Conservation (phyloP, 2,329 filamentous ascomycete species). For the Fusarium avenaceum region DNA sequence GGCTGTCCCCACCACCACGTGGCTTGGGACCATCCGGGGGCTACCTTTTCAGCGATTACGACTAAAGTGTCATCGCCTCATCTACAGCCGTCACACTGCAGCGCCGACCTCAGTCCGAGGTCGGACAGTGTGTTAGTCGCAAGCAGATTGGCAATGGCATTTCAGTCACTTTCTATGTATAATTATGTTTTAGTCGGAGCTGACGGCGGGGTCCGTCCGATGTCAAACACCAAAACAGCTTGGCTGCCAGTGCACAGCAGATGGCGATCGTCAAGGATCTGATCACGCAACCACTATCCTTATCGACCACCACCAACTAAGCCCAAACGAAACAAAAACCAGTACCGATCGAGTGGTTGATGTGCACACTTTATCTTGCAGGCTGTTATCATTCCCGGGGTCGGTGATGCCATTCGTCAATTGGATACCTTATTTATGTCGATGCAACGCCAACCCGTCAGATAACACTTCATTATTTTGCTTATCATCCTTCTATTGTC, state of each 20-base stretch:
- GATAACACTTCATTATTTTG: not conserved
- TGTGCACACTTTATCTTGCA: not conserved
- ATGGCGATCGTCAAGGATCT: not conserved
- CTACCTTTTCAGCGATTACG: too few species aligned
- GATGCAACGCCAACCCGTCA: not conserved
- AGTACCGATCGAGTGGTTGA: slow-evolving; percentile 2
- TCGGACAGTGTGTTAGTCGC: too few species aligned
- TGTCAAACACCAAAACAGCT: not conserved
- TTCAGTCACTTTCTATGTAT: too few species aligned
- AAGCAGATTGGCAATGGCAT: too few species aligned
- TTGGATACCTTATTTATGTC: slow-evolving; percentile 11
- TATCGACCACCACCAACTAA: slow-evolving; percentile 6
- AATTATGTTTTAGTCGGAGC: too few species aligned
- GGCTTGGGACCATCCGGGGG: too few species aligned
- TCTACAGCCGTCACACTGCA: too few species aligned
- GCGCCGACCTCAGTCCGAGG: too few species aligned
- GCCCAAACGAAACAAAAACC: not conserved
- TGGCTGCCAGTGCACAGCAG: not conserved
- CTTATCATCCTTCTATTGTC: not conserved
- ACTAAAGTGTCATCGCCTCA: too few species aligned
- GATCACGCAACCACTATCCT: slow-evolving; percentile 12
- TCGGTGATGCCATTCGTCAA: slow-evolving; percentile 5
- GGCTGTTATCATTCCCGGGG: slow-evolving; percentile 10
- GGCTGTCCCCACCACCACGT: too few species aligned
- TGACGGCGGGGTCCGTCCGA: not conserved